Base-by-base conservation (phyloP, 1,139 yeast genomes). In the Suhomyces coccinellae region DNA sequence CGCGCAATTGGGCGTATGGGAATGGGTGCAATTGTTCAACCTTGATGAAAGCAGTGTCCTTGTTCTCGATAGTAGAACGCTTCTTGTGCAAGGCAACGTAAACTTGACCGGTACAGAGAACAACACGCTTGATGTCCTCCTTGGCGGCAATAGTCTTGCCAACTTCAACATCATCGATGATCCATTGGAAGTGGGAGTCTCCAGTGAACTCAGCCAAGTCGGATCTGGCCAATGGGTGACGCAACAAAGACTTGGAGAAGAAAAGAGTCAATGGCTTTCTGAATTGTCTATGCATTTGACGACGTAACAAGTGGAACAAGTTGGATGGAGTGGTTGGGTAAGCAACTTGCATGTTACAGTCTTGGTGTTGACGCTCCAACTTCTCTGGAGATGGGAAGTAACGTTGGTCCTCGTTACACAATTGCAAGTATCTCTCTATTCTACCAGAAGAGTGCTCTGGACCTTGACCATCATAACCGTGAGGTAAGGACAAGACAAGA, bases 391-490 rank as follows among this genome's bases (percentile, higher is more conserved):
- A 69, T 66, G 99, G 99, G 96, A 88, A 95, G 61, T 66, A 73
- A 73, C 98, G 86, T 60, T 88, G 91, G 67, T 95, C 99, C 75
- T 95, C 99, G 67, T 91, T 93, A 67, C 96, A 86, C 65, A 95
- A 74, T 75, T 88, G 97, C 69, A 95, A 80, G 75, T 90, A 95
- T 77, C 99, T 85, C 77, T 95, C 99, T 49, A 95, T 75, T 80
- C 99, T 86, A 62, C 96, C 98, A 50, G 97, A 88, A 31, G 99
- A 93, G 73, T 95, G 99, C 75, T 95, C 99, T 56, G 99, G 99
- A 62, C 99, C 99, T 77, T 93, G 99, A 57, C 99, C 99, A 69
- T 95, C 99, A 67, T 91, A 95, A 75, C 99, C 99, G 67, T 95
- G 99, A 51, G 99, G 99, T 69, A 95, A 80, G 6, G 98, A 88